Evolutionary conservation across 371 early-diverging fungal genomes (phyloP), one percentile per base, ranked within the genome.

Genomic region (Fennellomyces sp.): DNA sequence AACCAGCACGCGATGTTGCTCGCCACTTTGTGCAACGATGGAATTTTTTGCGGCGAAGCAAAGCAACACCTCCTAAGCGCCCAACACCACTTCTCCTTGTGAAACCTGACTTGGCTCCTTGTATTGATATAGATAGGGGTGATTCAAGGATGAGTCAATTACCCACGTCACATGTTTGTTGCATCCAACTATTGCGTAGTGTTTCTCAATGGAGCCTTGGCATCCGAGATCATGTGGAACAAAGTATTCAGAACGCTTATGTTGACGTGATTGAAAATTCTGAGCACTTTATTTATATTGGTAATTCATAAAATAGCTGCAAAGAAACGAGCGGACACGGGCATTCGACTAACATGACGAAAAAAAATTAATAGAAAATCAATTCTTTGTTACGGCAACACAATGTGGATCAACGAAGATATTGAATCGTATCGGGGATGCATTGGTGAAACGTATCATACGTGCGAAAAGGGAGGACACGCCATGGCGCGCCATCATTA

Each of bases 21-120:
- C 83, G 92, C n/a, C 97, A 95, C 66, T 97, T 97, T 71, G 88
- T 94, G 19, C 88, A 95, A 67, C 81, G 96, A 36, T 97, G 97
- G 96, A 95, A 96, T 63, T 92, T 91, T 65, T 73, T 92, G 38
- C 94, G 92, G 60, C 63, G 75, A 13, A 72, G 69, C 51, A 92
- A 94, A 76, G 86, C 84, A n/a, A 81, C 72, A 69, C 81, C 82
- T 52, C 82, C 45, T 45, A 45, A 45, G 23, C 45, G 45, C 12
- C 45, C 45, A 21, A 45, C 45, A 6, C 45, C 45, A 23, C 45
- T 45, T 45, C 45, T 45, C n/a, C 23, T 45, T 2, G 45, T 23
- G 10, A 45, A 45, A 23, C 45, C 45, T 23, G 45, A 45, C 23
- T 23, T 45, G 23, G 4, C n/a, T 12, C 23, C 45, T 15, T 45